Base-by-base conservation (phyloP, 164 flowering plant genomes). In the Echeveria elegans region DNA sequence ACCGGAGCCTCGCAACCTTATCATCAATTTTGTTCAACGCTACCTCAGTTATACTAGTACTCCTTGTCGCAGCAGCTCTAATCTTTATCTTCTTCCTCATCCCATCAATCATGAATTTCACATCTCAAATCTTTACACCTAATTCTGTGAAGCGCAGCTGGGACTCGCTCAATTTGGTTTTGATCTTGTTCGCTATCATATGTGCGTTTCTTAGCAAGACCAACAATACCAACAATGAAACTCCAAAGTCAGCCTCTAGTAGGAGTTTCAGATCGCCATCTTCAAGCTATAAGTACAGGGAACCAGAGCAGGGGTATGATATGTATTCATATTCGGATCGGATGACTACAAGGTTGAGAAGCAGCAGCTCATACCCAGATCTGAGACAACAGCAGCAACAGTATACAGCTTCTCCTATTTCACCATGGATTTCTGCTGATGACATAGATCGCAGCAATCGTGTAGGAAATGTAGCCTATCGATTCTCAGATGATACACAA, bases 331-430 rank as follows among this genome's bases (percentile, higher is more conserved):
- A 78, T 77, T 74, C 77, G 66, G n/a, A n/a, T n/a, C n/a, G n/a
- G n/a, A 48, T 28, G 60, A n/a, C 50, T 16, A 52, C 43, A 15
- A 53, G 81, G 52, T 1, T 80, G 76, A 77, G 78, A 68, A 80
- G 85, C 66, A 72, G 71, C 70, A 77, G 75, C 45, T 85, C 89
- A 26, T 79, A 83, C 41, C 89, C 89, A 26, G 87, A 85, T 80
- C 86, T 85, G 1, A 63, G 43, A 24, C 72, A 82, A n/a, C 74
- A 69, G 40, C 72, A 82, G 24, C 74, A 69, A 7, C 79, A 81
- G 40, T 61, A 50, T 21, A 23, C 24, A 2, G 18, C 5, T 48
- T 23, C 26, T 21, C 30, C 23, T 5, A 56, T 12, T 56, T 56
- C 61, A 11, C 32, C 61, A 11, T 56, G 61, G 61, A n/a, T 28